Evolutionary conservation across 495 filamentous ascomycete species (phyloP).

Genomic region (Haplographium delicatum): DNA sequence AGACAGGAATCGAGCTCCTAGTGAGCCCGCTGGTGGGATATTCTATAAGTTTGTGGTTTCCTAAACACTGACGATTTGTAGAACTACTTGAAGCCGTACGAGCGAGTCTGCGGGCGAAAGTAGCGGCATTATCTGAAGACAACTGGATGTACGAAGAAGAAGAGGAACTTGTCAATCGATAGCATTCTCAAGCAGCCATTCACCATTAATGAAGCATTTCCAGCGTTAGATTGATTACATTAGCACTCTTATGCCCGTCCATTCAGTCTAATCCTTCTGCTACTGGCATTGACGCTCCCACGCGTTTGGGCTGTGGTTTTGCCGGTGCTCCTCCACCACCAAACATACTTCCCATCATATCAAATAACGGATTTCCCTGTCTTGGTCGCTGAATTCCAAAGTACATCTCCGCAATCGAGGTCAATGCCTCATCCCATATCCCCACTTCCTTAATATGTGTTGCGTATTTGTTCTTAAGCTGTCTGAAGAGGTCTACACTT

Average conservation of each 20-base stretch:
- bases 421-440: slow-evolving; percentile 76
- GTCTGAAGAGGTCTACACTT: slow-evolving; percentile 71
- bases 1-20: slow-evolving; percentile 56
- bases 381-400: slow-evolving; percentile 88
- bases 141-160: slow-evolving; percentile 90
- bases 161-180: slow-evolving; percentile 33
- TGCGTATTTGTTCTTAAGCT: slow-evolving; percentile 76
- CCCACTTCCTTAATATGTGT: slow-evolving; percentile 65
- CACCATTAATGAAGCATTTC: no score
- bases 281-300: slow-evolving; percentile 39
- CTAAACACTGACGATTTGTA: slow-evolving; percentile 32
- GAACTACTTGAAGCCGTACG: slow-evolving; percentile 69
- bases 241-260: no score
- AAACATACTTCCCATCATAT: slow-evolving; percentile 96
- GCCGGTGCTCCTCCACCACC: slow-evolving; percentile 53
- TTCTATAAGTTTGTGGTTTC: neutral
- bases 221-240: no score
- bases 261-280: slow-evolving; percentile 49
- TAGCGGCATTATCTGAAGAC: slow-evolving; percentile 70
- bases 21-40: slow-evolving; percentile 62
- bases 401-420: slow-evolving; percentile 91
- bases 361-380: slow-evolving; percentile 83
- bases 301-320: slow-evolving; percentile 38
- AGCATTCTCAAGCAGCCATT: no score
- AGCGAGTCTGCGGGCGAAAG: slow-evolving; percentile 66